phyloP scores from a whole-genome alignment of 169 alveolate genomes.

The Plasmodium cynomolgi region DNA sequence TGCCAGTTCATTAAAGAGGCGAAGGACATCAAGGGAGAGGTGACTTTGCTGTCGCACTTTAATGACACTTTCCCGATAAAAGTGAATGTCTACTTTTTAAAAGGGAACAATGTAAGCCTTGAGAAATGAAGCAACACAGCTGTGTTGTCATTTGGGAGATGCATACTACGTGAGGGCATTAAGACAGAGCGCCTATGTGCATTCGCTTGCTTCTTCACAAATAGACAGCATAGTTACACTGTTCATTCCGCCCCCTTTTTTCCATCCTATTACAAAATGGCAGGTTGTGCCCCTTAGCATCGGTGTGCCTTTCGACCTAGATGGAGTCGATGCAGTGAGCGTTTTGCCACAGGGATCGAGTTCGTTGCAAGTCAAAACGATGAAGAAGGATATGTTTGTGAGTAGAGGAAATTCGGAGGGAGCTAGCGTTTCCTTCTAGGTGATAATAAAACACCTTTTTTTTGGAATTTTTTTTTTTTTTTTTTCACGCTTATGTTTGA shows the following conservation, averaged over 20 bases:
- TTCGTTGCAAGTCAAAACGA: slow-evolving; percentile 74
- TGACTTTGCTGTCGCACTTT: slow-evolving; percentile 64
- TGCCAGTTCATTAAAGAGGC: slow-evolving; percentile 79
- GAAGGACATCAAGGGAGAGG: slow-evolving; percentile 70
- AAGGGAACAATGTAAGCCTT: slow-evolving; percentile 68
- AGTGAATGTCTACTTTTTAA: slow-evolving; percentile 72
- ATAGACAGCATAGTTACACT: neutral
- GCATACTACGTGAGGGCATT: neutral
- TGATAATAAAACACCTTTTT: neutral
- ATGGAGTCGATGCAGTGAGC: slow-evolving; percentile 70
- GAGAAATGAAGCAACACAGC: neutral
- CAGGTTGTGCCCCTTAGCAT: slow-evolving; percentile 51
- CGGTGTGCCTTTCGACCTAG: slow-evolving; percentile 15
- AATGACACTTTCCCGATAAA: slow-evolving; percentile 70
- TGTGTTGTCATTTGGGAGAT: neutral
- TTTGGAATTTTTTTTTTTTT: slow-evolving; percentile 4
- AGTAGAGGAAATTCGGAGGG: slow-evolving; percentile 78
- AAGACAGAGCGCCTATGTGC: neutral
- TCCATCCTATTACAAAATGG: neutral
- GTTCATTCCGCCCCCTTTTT: neutral
- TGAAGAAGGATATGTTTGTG: slow-evolving; percentile 75
- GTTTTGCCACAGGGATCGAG: slow-evolving; percentile 77
- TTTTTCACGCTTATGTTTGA: neutral
- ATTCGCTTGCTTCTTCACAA: neutral
- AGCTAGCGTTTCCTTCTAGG: slow-evolving; percentile 75